Conservation (phyloP, 345 rosid species). For the Eucalyptus cloeziana region DNA sequence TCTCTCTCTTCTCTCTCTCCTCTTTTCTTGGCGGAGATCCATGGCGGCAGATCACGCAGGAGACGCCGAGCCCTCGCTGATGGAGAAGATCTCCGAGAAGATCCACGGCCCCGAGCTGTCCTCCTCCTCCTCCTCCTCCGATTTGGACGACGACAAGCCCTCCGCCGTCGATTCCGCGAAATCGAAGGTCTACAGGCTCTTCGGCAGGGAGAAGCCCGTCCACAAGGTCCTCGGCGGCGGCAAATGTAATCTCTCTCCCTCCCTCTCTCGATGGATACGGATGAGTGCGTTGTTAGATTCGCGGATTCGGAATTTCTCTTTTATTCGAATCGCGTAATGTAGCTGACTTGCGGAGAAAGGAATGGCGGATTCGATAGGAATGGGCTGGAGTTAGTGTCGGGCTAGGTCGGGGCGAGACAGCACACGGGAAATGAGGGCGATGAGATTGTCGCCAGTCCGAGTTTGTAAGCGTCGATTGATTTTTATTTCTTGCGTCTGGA, state of each 20-base stretch:
- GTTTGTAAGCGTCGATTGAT: not conserved
- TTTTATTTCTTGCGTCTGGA: not conserved
- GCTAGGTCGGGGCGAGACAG: not conserved
- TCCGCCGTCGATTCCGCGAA: slow-evolving; percentile 16
- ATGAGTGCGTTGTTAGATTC: not conserved
- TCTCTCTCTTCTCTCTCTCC: not conserved
- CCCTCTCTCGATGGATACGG: not conserved
- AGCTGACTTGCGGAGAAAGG: not conserved
- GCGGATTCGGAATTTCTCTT: not conserved
- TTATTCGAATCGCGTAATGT: not conserved
- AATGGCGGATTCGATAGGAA: not conserved
- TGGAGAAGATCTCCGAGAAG: slow-evolving; percentile 47
- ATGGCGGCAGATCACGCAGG: slow-evolving; percentile 33
- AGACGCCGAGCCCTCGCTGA: slow-evolving; percentile 23
- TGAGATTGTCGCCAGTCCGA: not conserved
- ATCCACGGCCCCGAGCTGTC: slow-evolving; percentile 18
- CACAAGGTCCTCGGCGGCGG: slow-evolving; percentile 92
- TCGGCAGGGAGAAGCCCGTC: slow-evolving; percentile 78
- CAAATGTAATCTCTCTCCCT: slow-evolving; percentile 37
- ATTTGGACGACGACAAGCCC: slow-evolving; percentile 47
- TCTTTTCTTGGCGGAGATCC: not conserved
- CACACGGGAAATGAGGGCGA: not conserved
- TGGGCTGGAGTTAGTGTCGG: not conserved
- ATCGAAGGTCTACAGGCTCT: slow-evolving; percentile 53
- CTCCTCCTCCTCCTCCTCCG: slow-evolving; percentile 35